A percentile compares a stretch with the other conserved stretches of the same genome.
Evolutionary conservation across 495 filamentous ascomycete species (phyloP).

Genomic region (Monascus purpureus): DNA sequence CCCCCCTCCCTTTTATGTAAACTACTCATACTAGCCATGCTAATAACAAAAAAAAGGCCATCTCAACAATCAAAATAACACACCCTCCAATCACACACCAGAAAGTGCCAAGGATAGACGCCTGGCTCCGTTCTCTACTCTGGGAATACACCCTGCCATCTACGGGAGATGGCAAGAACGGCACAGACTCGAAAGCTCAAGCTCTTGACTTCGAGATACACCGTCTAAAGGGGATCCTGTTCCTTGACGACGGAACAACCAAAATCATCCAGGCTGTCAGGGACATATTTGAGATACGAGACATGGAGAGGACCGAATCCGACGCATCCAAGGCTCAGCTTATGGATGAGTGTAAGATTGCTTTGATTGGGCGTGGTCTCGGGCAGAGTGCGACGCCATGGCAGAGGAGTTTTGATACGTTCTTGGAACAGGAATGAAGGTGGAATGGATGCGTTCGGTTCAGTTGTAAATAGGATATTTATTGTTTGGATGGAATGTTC

Average conservation of each 20-base stretch:
- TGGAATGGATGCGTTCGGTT: too few relatives aligned
- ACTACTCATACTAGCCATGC: not conserved
- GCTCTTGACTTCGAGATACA: conserved; percentile 55
- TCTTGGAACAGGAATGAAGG: conserved; percentile 11
- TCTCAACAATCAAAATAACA: conserved; percentile 66
- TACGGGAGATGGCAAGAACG: not conserved
- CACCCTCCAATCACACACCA: conserved; percentile 39
- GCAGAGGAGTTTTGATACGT: conserved; percentile 22
- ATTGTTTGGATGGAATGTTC: too few relatives aligned
- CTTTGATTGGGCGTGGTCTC: conserved; percentile 63
- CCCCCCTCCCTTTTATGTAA: not conserved
- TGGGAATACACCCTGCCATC: conserved; percentile 63
- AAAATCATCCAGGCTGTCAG: conserved; percentile 84
- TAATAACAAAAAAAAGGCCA: conserved; percentile 39
- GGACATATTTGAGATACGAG: conserved; percentile 84
- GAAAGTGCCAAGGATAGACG: conserved; percentile 50
- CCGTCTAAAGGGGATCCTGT: conserved; percentile 66
- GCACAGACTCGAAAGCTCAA: conserved; percentile 2
- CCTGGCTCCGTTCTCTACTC: conserved; percentile 69
- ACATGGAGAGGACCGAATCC: conserved; percentile 29
- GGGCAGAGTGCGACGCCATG: conserved; percentile 15
- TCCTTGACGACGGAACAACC: conserved; percentile 42
- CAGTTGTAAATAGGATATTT: too few relatives aligned
- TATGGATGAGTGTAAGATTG: conserved; percentile 49
- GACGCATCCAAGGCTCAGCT: conserved; percentile 6